These are phyloP conservation scores for Albatrellus ellisii DNA, from an alignment of 768 basidiomycete genomes.

Conservation along the genomic window DNA sequence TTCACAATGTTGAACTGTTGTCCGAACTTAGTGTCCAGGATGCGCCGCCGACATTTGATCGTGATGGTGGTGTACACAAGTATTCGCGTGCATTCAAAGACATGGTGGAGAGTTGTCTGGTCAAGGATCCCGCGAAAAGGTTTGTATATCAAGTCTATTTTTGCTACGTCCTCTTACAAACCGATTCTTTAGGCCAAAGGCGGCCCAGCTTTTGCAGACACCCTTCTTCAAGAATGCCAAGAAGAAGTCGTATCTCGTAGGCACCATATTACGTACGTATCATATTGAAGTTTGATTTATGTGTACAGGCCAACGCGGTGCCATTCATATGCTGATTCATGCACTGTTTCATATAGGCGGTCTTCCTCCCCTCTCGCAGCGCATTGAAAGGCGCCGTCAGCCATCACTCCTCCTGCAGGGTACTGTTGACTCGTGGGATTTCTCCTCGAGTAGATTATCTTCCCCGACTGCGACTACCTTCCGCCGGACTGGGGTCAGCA, in stretches of 20 bases:
- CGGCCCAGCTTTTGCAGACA: constrained; percentile 61
- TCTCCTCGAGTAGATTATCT: constrained; percentile 26
- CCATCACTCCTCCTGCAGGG: constrained; percentile 26
- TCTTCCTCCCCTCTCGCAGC: constrained; percentile 57
- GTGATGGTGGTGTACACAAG: constrained; percentile 54
- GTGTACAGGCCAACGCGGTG: background rate
- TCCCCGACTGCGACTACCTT: background rate
- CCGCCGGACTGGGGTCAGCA: too few species aligned
- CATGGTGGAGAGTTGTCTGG: constrained; percentile 68
- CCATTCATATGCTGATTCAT: background rate
- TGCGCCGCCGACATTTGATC: constrained; percentile 63
- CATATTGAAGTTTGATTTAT: background rate
- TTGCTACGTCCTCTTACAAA: background rate
- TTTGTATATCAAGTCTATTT: constrained; percentile 15
- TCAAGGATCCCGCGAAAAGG: constrained; percentile 76
- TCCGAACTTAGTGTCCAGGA: constrained; percentile 66
- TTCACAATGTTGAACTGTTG: background rate
- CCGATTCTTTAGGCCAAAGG: constrained; percentile 50
- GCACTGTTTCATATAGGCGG: constrained; percentile 27
- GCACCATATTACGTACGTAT: constrained; percentile 50
- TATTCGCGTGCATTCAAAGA: constrained; percentile 80
- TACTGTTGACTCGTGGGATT: constrained; percentile 77
- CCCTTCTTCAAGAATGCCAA: constrained; percentile 73
- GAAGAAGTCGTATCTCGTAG: constrained; percentile 67
- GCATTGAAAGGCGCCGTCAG: constrained; percentile 53